Conservation (phyloP, 108 stramenopile species). For the Discostella stelligeroides region DNA sequence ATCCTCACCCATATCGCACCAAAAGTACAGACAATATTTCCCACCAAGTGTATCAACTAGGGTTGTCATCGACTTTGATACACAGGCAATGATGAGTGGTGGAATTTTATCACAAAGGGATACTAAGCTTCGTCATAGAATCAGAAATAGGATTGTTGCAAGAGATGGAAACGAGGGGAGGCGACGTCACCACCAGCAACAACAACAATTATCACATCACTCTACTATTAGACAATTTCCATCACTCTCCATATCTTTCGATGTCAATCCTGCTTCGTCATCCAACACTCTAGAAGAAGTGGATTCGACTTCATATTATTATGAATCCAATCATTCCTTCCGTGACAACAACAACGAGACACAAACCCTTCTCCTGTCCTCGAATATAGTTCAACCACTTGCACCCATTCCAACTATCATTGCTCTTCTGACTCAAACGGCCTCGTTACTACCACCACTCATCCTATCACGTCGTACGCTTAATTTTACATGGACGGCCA, state of each 20-base stretch:
- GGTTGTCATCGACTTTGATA: slow-evolving; percentile 30
- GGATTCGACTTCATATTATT: not conserved
- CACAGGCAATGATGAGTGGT: slow-evolving; percentile 1
- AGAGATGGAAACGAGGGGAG: slow-evolving; percentile 11
- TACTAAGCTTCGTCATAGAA: slow-evolving; percentile 9
- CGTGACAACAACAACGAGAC: not conserved
- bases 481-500: slow-evolving; percentile 39
- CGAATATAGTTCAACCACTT: too few relatives aligned
- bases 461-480: slow-evolving; percentile 39
- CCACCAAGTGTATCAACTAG: not conserved
- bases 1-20: not conserved
- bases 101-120: not conserved
- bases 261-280: not conserved
- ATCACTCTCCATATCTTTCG: slow-evolving; percentile 17
- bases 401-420: slow-evolving; percentile 6
- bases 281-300: not conserved
- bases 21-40: not conserved
- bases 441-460: slow-evolving; percentile 36
- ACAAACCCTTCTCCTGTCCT: not conserved
- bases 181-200: too few relatives aligned
- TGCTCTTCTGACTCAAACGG: slow-evolving; percentile 18
- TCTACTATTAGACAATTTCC: not conserved
- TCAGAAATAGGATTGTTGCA: slow-evolving; percentile 3
- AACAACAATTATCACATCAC: too few relatives aligned
- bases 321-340: not conserved